These are phyloP conservation scores for Globisporangium solare DNA, from an alignment of 352 stramenopile species.

Conservation along the genomic window DNA sequence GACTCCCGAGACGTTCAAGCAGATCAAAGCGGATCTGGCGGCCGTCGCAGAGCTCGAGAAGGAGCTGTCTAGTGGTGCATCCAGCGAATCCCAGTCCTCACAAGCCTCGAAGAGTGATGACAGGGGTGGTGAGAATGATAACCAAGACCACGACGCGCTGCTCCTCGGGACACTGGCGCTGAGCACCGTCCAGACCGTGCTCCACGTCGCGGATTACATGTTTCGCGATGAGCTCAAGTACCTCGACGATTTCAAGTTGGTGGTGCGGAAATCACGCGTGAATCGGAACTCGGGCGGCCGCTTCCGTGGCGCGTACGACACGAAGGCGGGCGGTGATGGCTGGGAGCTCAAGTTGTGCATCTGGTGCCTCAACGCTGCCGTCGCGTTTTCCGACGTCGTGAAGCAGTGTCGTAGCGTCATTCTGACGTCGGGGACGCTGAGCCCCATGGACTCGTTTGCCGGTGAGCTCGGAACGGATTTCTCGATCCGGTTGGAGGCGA, in stretches of 20 bases:
- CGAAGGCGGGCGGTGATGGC: constrained; percentile 18
- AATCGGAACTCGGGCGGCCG: constrained; percentile 13
- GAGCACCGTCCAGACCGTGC: constrained; percentile 48
- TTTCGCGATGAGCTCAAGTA: constrained; percentile 75
- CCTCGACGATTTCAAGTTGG: constrained; percentile 78
- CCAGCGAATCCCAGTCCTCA: constrained; percentile 15
- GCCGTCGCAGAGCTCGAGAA: constrained; percentile 56
- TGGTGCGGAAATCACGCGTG: constrained; percentile 35
- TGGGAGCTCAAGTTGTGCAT: constrained; percentile 80
- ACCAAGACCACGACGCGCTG: constrained; percentile 21
- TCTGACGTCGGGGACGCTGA: constrained; percentile 80
- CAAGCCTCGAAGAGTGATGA: constrained; percentile 5
- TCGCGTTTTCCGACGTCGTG: constrained; percentile 79
- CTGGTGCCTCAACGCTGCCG: constrained; percentile 82
- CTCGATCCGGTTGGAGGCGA: constrained; percentile 75
- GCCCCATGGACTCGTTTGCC: constrained; percentile 86
- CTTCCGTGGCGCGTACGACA: constrained; percentile 14
- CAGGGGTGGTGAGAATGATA: constrained; percentile 11
- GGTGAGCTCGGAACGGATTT: constrained; percentile 79
- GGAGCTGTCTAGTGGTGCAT: constrained; percentile 30
- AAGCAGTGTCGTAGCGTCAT: constrained; percentile 67
- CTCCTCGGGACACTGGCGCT: constrained; percentile 51
- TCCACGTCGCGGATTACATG: constrained; percentile 80
- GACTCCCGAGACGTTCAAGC: constrained; percentile 36
- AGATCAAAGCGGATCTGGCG: constrained; percentile 38